Evolutionary conservation across 176 grass and related monocot genomes (phyloP).

Genomic region (Melocanna baccifera): DNA sequence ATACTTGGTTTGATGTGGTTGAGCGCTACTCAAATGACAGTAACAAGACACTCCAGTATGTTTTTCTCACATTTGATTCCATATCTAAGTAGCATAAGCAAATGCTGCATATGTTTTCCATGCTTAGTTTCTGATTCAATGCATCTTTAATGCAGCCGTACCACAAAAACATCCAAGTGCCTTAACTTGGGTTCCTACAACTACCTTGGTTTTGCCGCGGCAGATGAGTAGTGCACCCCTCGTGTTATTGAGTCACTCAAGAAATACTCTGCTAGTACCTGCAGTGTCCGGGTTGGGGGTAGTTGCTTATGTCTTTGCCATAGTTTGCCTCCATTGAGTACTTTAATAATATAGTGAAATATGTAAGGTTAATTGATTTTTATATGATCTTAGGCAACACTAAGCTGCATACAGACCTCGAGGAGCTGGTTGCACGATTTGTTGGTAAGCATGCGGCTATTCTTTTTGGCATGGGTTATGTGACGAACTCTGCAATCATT

Average conservation of each 20-base stretch:
- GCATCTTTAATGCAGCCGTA: conserved; percentile 56
- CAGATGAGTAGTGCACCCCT: conserved; percentile 89
- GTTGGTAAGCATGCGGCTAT: conserved; percentile 81
- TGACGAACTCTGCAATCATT: conserved; percentile 86
- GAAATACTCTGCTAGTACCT: conserved; percentile 82
- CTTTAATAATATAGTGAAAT: conserved; percentile 13
- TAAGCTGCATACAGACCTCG: conserved; percentile 74
- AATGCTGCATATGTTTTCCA: neutral
- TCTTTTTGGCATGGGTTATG: conserved; percentile 96
- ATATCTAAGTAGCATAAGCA: neutral
- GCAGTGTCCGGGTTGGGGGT: conserved; percentile 81
- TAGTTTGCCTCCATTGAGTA: conserved; percentile 1
- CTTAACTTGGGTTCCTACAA: conserved; percentile 93
- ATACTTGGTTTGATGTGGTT: conserved; percentile 89
- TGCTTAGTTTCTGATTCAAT: conserved; percentile 10
- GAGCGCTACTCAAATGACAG: conserved; percentile 73
- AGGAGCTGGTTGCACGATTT: conserved; percentile 77
- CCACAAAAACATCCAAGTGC: conserved; percentile 66
- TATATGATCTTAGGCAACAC: conserved; percentile 58
- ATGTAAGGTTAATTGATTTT: conserved; percentile 16
- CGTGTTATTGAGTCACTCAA: conserved; percentile 87
- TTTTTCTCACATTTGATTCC: neutral
- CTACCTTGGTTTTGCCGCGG: conserved; percentile 93
- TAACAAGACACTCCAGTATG: conserved; percentile 82
- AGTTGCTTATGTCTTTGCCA: conserved; percentile 13